Evolutionary conservation across 345 rosid species (phyloP).

Genomic region (Eucalyptus sp.): DNA sequence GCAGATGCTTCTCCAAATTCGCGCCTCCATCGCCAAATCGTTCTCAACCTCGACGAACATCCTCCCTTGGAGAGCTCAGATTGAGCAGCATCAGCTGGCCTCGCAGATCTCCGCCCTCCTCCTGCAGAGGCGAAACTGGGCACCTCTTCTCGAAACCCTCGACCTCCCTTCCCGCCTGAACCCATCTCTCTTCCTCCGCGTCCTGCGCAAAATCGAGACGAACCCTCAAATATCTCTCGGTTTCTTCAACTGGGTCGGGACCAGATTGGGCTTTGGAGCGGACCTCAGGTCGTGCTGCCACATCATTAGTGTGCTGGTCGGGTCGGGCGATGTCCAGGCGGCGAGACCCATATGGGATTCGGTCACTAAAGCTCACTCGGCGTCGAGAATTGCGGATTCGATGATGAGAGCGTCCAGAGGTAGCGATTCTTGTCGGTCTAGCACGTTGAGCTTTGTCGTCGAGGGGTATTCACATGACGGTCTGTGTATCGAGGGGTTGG

Average conservation of each 20-base stretch:
- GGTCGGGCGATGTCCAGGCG: slow-evolving; percentile 15
- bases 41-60: slow-evolving; percentile 25
- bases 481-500: slow-evolving; percentile 24
- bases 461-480: slow-evolving; percentile 30
- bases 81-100: slow-evolving; percentile 21
- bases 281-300: slow-evolving; percentile 44
- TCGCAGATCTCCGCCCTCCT: slow-evolving; percentile 47
- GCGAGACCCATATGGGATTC: slow-evolving; percentile 22
- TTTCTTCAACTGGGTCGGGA: slow-evolving; percentile 49
- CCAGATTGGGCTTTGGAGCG: slow-evolving; percentile 36
- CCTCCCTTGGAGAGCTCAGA: slow-evolving; percentile 36
- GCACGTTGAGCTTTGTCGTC: slow-evolving; percentile 26
- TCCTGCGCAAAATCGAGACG: slow-evolving; percentile 33
- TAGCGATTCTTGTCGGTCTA: slow-evolving; percentile 7
- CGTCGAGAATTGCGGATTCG: slow-evolving; percentile 12
- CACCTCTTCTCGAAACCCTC: slow-evolving; percentile 21
- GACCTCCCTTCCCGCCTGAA: slow-evolving; percentile 33
- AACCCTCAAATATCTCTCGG: slow-evolving; percentile 27
- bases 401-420: slow-evolving; percentile 35
- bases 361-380: slow-evolving; percentile 22
- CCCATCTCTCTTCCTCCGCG: slow-evolving; percentile 33
- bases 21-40: slow-evolving; percentile 1
- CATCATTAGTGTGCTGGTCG: slow-evolving; percentile 9
- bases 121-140: slow-evolving; percentile 42
- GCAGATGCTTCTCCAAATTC: neutral